Percentiles rank a stretch among this genome's conserved stretches.
Conservation (phyloP, 129 eudicot species). For the Dittrichia graveolens region DNA sequence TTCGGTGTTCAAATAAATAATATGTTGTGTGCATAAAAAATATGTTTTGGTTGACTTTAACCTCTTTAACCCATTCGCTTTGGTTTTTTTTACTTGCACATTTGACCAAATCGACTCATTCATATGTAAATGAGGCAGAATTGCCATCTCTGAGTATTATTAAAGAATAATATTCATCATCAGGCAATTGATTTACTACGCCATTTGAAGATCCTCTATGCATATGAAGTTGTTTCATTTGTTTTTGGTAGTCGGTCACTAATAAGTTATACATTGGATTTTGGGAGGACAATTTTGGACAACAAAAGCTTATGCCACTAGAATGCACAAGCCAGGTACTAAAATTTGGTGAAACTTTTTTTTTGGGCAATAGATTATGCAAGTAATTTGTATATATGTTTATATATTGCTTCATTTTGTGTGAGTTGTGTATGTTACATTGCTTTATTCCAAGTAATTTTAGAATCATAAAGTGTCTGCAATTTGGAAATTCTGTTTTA, state of each 20-base stretch:
- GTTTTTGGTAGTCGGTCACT: not conserved
- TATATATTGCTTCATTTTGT: no score
- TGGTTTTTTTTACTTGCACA: not conserved
- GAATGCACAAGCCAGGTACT: conserved; percentile 72
- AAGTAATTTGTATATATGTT: no score
- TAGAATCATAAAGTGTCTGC: no score
- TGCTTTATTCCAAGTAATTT: no score
- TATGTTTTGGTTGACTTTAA: not conserved
- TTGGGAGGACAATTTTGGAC: conserved; percentile 59
- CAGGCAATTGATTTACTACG: not conserved
- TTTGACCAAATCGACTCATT: not conserved
- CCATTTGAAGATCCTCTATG: conserved; percentile 6
- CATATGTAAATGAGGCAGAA: not conserved
- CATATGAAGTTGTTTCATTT: conserved; percentile 3
- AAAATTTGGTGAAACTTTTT: not conserved
- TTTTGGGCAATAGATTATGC: conserved; percentile 6
- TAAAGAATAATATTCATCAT: not conserved
- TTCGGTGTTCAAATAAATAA: not conserved
- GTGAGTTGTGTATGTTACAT: no score
- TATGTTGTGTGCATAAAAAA: not conserved
- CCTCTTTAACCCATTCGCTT: not conserved
- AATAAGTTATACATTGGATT: not conserved
- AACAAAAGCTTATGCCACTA: conserved; percentile 50
- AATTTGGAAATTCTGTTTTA: no score
- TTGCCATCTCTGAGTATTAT: not conserved